These are phyloP conservation scores for Rutidosis leptorrhynchoides DNA, from an alignment of 129 eudicot species.

Conservation along the genomic window DNA sequence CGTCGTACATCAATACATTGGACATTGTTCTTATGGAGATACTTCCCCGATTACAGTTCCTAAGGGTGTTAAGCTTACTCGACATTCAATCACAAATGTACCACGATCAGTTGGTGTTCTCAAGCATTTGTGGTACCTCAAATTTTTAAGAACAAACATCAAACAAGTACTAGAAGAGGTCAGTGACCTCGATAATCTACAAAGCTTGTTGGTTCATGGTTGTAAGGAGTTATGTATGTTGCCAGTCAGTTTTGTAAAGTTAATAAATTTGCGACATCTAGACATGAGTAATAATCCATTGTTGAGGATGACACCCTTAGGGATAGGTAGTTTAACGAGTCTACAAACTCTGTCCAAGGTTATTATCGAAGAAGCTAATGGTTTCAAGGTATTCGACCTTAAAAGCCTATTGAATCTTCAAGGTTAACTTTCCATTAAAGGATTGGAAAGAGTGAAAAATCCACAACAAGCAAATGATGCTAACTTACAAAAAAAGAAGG, in stretches of 20 bases:
- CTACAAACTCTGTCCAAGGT: neutral
- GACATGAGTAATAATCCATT: no score
- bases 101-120: neutral
- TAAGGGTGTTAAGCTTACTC: neutral
- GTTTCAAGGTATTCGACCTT: neutral
- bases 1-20: neutral
- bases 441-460: neutral
- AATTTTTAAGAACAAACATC: neutral
- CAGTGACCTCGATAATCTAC: neutral
- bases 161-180: neutral
- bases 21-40: neutral
- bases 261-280: no score
- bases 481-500: neutral
- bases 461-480: neutral
- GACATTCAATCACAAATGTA: neutral
- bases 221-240: no score
- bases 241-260: no score
- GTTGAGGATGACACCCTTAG: neutral
- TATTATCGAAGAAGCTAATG: neutral
- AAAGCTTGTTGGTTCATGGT: constrained; percentile 1
- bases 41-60: neutral
- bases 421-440: neutral
- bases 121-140: constrained; percentile 10
- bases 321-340: neutral
- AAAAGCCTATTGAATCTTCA: neutral